phyloP scores from a whole-genome alignment of 139 green algal genomes.

The Zygnema cylindricum region DNA sequence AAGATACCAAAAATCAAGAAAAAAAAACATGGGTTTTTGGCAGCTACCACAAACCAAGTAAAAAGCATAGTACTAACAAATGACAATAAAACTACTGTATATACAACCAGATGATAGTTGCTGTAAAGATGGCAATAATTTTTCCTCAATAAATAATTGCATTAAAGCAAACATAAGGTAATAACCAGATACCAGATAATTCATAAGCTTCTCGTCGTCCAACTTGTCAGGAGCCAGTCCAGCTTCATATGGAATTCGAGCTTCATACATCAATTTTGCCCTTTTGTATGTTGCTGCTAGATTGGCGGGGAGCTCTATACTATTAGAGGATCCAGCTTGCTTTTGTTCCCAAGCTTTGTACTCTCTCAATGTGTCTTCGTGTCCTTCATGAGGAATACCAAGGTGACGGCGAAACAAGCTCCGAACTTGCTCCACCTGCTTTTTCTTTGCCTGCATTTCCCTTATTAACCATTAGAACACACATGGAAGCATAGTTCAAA shows the following conservation, averaged over 20 bases:
- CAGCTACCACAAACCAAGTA: too few species aligned
- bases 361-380: conserved; percentile 40
- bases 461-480: too few species aligned
- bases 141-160: too few species aligned
- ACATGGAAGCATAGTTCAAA: too few species aligned
- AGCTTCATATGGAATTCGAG: conserved; percentile 27
- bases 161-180: too few species aligned
- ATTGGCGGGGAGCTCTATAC: conserved; percentile 25
- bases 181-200: conserved; percentile 46
- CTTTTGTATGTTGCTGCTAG: conserved; percentile 24
- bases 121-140: too few species aligned
- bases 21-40: too few species aligned
- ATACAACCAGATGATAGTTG: too few species aligned
- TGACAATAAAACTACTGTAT: too few species aligned
- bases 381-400: conserved; percentile 29
- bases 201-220: conserved; percentile 15
- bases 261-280: conserved; percentile 20
- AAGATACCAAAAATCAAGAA: too few species aligned
- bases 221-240: conserved; percentile 32
- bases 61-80: too few species aligned
- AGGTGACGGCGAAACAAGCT: conserved; percentile 58
- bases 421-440: conserved; percentile 48
- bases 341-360: conserved; percentile 54
- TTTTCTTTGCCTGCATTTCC: conserved; percentile 40
- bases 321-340: background rate